Conservation (phyloP, 805 yeast species). For the Saccharomycopsis fibuligera region DNA sequence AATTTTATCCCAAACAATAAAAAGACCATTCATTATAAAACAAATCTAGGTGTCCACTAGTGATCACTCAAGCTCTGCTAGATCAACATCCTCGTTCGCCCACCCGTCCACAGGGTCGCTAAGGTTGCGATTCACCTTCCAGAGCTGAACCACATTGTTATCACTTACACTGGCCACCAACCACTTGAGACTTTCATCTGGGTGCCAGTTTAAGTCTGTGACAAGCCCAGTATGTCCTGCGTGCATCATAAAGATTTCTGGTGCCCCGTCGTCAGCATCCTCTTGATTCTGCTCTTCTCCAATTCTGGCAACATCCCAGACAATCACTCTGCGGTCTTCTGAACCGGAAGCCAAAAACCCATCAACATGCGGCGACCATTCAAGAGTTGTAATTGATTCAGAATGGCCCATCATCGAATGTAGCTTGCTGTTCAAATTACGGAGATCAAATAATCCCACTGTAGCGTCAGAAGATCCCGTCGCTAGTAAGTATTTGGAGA, state of each 20-base stretch:
- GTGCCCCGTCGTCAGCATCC: constrained; percentile 87
- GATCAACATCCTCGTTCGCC: constrained; percentile 12
- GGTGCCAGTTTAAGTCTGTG: constrained; percentile 66
- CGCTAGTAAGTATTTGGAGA: constrained; percentile 53
- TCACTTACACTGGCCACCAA: constrained; percentile 53
- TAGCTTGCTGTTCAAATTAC: constrained; percentile 42
- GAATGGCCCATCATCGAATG: constrained; percentile 81
- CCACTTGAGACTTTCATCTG: constrained; percentile 58
- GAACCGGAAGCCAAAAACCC: constrained; percentile 75
- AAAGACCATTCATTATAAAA: too few species aligned
- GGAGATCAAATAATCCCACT: constrained; percentile 57
- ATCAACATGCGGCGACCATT: constrained; percentile 73
- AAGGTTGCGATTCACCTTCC: constrained; percentile 36
- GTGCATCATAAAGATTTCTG: constrained; percentile 85
- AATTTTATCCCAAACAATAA: too few species aligned
- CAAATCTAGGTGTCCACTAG: not conserved
- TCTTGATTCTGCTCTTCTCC: constrained; percentile 84
- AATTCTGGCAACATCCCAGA: constrained; percentile 75
- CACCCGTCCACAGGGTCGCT: constrained; percentile 25
- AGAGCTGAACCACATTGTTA: constrained; percentile 39
- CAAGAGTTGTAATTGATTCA: constrained; percentile 61
- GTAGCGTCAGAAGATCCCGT: constrained; percentile 66
- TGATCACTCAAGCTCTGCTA: constrained; percentile 25
- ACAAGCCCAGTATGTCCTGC: constrained; percentile 83
- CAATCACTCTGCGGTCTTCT: constrained; percentile 65